Base-by-base conservation (phyloP, 306 rosid genomes). In the Castanea crenata region DNA sequence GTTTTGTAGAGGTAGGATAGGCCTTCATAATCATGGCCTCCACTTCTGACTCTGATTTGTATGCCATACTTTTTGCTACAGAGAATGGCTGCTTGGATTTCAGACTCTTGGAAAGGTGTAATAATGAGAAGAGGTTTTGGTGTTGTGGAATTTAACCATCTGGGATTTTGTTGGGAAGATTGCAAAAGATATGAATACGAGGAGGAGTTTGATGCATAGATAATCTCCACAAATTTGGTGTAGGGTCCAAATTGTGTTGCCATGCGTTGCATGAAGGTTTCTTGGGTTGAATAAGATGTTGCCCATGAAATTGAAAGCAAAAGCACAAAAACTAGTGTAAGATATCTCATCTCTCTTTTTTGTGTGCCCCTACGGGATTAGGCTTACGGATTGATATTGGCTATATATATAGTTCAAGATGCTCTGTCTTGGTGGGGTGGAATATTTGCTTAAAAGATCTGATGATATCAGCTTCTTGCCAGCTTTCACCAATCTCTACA, bases 31-130 rank as follows among this genome's bases (percentile, higher is more conserved):
- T 34, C 38, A 34, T 34, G 38, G 7, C 7, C 38, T 34, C 41
- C 41, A 35, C 41, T 35, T 35, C 8, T 34, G 7, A 34, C 38
- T 34, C 7, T 84, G 32, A 88, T n/a, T 23, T 84, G 91, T 3
- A 92, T 51, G 3, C 80, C 77, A n/a, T 69, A 86, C 23, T 74
- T 81, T 71, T 55, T 81, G 74, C 86, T 82, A 71, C 97, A 90
- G 0, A 80, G 58, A 2, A 90, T 61, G 0, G 94, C 86, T 49
- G 89, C 85, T 76, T 80, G 90, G 27, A 87, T 87, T 76, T 90
- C 88, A 20, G 91, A 81, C 54, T 86, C 89, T 32, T 81, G 86
- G 73, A 67, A 64, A 52, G 91, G 89, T 65, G 77, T 81, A 9
- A 86, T 5, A 31, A 90, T 83, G 64, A 81, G 27, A 10, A 83